phyloP scores from a whole-genome alignment of 164 flowering plant genomes.

The Akebia trifoliata region DNA sequence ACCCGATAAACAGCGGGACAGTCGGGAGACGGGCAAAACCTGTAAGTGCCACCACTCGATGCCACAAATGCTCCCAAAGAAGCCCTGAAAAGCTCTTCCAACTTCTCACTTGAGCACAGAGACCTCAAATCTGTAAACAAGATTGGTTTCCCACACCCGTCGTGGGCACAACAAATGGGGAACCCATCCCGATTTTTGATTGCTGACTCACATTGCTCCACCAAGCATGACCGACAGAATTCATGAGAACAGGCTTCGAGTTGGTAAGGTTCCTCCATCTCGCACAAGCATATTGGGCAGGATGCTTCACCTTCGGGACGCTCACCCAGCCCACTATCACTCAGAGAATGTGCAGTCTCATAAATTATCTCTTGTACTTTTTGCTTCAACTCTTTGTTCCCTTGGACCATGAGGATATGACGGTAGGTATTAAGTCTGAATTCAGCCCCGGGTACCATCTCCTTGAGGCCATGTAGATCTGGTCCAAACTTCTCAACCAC shows the following conservation, averaged over 20 bases:
- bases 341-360: conserved; percentile 35
- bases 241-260: conserved; percentile 69
- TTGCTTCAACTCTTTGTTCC: conserved; percentile 55
- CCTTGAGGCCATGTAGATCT: conserved; percentile 69
- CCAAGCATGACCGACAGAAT: conserved; percentile 66
- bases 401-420: conserved; percentile 54
- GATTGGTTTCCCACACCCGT: conserved; percentile 52
- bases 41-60: conserved; percentile 53
- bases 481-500: conserved; percentile 77
- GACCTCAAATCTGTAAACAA: conserved; percentile 52
- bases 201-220: conserved; percentile 85
- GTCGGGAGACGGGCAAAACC: conserved; percentile 93
- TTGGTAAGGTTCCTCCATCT: conserved; percentile 60
- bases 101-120: conserved; percentile 48
- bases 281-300: conserved; percentile 89
- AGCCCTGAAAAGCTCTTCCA: conserved; percentile 81
- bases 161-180: conserved; percentile 56
- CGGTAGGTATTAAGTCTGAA: conserved; percentile 52
- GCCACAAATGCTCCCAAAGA: conserved; percentile 70
- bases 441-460: conserved; percentile 56
- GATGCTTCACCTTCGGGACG: conserved; percentile 23
- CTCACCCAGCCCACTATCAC: conserved; percentile 12
- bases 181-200: conserved; percentile 59
- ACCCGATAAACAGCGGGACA: conserved; percentile 78
- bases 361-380: conserved; percentile 50